Percentiles rank a stretch among this genome's conserved stretches.
Evolutionary conservation across 495 filamentous ascomycete genomes (phyloP).

Genomic region (Aspergillus bridgeri): DNA sequence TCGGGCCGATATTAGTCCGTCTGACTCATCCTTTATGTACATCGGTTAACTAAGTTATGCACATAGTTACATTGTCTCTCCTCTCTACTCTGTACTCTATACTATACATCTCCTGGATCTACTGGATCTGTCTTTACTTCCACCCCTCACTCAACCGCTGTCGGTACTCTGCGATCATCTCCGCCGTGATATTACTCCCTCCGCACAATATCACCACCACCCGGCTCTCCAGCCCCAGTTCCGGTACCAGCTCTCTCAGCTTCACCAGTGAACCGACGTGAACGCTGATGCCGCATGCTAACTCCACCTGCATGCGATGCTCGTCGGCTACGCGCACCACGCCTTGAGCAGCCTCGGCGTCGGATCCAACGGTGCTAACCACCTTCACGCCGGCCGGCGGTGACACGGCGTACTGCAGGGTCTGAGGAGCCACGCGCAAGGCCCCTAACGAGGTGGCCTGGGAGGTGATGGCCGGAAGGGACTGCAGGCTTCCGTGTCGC

Average conservation of each 20-base stretch:
- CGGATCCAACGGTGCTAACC: conserved; percentile 62
- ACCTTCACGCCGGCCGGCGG: conserved; percentile 45
- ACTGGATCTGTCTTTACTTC: no score
- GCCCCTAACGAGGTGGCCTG: conserved; percentile 77
- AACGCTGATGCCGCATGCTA: conserved; percentile 75
- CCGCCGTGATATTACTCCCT: conserved; percentile 64
- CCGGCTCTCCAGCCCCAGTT: conserved; percentile 53
- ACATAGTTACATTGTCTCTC: no score
- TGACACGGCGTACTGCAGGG: conserved; percentile 56
- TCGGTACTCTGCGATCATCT: conserved; percentile 62
- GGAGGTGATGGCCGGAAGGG: conserved; percentile 68
- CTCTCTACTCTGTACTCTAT: no score
- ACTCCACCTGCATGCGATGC: conserved; percentile 70
- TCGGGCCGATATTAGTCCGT: background rate
- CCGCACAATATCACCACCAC: conserved; percentile 86
- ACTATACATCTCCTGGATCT: no score
- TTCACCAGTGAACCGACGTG: conserved; percentile 44
- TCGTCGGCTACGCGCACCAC: conserved; percentile 73
- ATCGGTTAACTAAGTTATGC: background rate
- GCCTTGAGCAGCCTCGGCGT: conserved; percentile 74
- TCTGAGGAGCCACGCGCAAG: conserved; percentile 58
- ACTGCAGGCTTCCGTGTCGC: conserved; percentile 50
- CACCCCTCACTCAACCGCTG: conserved; percentile 36
- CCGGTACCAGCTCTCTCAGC: conserved; percentile 54
- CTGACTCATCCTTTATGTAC: background rate